Base-by-base conservation (phyloP, 2,329 filamentous ascomycete species). In the Ascocoryne sarcoides region DNA sequence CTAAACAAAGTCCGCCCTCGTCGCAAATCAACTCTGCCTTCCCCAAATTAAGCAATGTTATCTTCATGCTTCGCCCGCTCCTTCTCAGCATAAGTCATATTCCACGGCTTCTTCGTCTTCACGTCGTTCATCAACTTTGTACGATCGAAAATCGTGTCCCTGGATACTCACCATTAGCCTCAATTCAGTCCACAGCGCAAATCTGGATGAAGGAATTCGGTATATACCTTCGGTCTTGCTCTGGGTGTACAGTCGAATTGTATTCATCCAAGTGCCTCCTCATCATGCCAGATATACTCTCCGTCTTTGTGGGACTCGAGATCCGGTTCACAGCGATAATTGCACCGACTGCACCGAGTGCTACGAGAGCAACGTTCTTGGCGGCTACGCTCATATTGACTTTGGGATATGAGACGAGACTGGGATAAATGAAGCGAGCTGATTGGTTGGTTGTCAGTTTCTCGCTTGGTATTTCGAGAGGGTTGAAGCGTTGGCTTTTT, bases 61-160 rank as follows among this genome's bases (percentile, higher is more conserved):
- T n/a, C 7, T 26, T 33, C 26, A 14, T 39, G 32, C 14, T 16
- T 42, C 17, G 39, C 18, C 20, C 39, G 40, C 33, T 46, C 34
- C 37, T 45, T 43, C 36, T 50, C 48, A 2, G 46, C 46, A 23
- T 43, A 48, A 4, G 43, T 48, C 46, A 45, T 48, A 19, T 52
- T 51, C 50, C 50, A 52, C 12, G 50, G 46, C 20, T 52, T 51
- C 36, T 29, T 39, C n/a, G 39, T 37, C 42, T 52, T 51, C 2
- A 37, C 50, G 30, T 41, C 36, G 5, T 48, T 36, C 43, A 52
- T 44, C 5, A 49, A 21, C 30, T 46, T 32, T 32, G 44, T 49
- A 12, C 50, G 43, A 26, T 52, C 48, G n/a, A 52, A 42, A 21
- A 52, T 40, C 7, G 48, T 49, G 32, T 46, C 44, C 14, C 48